Percentiles rank a stretch among this genome's conserved stretches.
These are phyloP conservation scores for Globisporangium recalcitrans DNA, from an alignment of 352 stramenopile genomes.

Conservation along the genomic window DNA sequence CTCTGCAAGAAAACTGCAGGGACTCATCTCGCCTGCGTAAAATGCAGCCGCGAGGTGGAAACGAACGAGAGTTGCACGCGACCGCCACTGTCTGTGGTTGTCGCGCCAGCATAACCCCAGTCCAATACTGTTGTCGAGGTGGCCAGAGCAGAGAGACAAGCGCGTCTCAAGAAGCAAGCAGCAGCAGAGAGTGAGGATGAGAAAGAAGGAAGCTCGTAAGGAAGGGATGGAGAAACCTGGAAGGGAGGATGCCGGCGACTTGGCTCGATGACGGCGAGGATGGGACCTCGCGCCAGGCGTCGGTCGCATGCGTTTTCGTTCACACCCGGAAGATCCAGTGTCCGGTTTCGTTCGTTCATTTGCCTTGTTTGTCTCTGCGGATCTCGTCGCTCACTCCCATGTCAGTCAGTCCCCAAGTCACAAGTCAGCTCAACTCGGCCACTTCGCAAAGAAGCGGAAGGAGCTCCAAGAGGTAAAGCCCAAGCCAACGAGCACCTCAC, in stretches of 20 bases:
- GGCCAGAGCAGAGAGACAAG: neutral
- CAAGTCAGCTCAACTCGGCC: neutral
- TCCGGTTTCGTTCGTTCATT: no score
- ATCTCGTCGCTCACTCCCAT: neutral
- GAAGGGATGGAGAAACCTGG: neutral
- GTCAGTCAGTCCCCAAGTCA: neutral
- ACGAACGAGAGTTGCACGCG: neutral
- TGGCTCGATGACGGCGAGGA: neutral
- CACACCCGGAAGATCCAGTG: neutral
- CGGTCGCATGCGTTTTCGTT: neutral
- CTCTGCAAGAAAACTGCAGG: no score
- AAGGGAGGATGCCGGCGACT: no score
- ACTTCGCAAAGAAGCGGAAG: neutral
- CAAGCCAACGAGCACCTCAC: neutral
- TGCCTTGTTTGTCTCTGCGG: no score
- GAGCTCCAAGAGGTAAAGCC: neutral
- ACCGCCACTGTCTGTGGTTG: neutral
- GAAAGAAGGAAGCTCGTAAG: neutral
- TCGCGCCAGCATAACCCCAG: no score
- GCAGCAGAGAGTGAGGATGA: neutral
- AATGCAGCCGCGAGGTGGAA: neutral
- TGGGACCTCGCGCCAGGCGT: neutral
- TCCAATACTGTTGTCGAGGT: no score
- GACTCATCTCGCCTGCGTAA: neutral
- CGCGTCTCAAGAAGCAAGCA: no score